These are phyloP conservation scores for Solanum infundibuliforme DNA, from an alignment of 257 asterid species.

Conservation along the genomic window DNA sequence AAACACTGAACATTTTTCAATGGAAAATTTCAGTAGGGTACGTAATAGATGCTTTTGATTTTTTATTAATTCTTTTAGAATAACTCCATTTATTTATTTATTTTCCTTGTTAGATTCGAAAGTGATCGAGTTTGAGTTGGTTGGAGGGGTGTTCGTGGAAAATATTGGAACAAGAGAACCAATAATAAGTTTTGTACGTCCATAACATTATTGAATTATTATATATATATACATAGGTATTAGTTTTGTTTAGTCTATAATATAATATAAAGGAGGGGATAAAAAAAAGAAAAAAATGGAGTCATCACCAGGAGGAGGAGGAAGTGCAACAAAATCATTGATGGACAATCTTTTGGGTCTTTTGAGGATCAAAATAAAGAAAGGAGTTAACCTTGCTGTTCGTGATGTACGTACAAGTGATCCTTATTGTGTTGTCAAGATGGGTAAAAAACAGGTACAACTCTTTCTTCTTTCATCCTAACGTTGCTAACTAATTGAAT, in stretches of 20 bases:
- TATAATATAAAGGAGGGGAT: not conserved
- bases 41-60: too few relatives aligned
- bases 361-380: slow-evolving; percentile 49
- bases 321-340: not conserved
- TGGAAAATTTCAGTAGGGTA: too few relatives aligned
- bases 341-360: slow-evolving; percentile 63
- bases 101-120: not conserved
- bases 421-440: slow-evolving; percentile 36
- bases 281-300: not conserved
- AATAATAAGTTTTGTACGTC: not conserved
- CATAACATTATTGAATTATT: not conserved
- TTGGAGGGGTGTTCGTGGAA: not conserved
- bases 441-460: not conserved
- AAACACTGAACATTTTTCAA: too few relatives aligned
- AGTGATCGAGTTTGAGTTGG: not conserved
- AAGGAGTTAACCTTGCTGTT: slow-evolving; percentile 82
- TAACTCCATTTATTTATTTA: not conserved
- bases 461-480: too few relatives aligned
- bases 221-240: not conserved
- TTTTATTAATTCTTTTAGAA: too few relatives aligned
- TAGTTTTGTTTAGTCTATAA: not conserved
- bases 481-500: too few relatives aligned
- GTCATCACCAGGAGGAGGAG: slow-evolving; percentile 16
- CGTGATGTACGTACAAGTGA: slow-evolving; percentile 83
- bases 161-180: not conserved